Conservation (phyloP, 1,284 basidiomycete genomes). For the Cutaneotrichosporon mucoides region DNA sequence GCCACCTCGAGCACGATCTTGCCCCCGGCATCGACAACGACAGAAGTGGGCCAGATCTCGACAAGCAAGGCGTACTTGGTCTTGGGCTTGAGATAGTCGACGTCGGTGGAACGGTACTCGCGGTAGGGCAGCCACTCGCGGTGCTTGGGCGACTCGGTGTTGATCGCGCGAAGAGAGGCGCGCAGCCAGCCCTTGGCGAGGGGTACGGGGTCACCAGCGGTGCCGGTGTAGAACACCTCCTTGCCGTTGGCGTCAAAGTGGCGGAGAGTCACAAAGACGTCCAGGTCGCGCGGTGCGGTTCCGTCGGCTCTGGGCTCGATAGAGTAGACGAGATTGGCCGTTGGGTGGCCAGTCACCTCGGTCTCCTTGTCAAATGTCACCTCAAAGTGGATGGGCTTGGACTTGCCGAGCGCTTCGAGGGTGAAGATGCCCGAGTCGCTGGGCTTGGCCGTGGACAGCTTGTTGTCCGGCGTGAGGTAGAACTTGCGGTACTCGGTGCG, state of each 20-base stretch:
- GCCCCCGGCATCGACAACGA: conserved; percentile 30
- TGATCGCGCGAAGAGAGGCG: conserved; percentile 34
- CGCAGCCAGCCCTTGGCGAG: conserved; percentile 44
- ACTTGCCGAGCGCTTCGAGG: conserved; percentile 21
- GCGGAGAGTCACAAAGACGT: conserved; percentile 42
- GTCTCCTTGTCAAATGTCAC: conserved; percentile 29
- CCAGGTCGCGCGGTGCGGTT: conserved; percentile 34
- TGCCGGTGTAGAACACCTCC: conserved; percentile 42
- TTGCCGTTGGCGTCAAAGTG: conserved; percentile 38
- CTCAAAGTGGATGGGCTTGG: conserved; percentile 23
- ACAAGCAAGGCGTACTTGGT: conserved; percentile 30
- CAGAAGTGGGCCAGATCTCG: conserved; percentile 45
- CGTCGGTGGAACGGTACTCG: conserved; percentile 33
- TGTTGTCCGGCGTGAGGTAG: conserved; percentile 23
- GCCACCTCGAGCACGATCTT: conserved; percentile 35
- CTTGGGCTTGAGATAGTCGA: conserved; percentile 24
- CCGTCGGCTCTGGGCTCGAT: conserved; percentile 21
- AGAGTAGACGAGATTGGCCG: conserved; percentile 27
- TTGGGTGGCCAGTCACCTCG: conserved; percentile 42
- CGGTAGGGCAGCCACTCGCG: conserved; percentile 33
- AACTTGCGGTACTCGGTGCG: conserved; percentile 31
- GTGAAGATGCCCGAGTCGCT: not conserved
- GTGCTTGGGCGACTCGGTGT: conserved; percentile 25
- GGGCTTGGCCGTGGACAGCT: not conserved
- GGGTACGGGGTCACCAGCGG: conserved; percentile 40